Base-by-base conservation (phyloP, 2,329 filamentous ascomycete species). In the Claviceps capensis region DNA sequence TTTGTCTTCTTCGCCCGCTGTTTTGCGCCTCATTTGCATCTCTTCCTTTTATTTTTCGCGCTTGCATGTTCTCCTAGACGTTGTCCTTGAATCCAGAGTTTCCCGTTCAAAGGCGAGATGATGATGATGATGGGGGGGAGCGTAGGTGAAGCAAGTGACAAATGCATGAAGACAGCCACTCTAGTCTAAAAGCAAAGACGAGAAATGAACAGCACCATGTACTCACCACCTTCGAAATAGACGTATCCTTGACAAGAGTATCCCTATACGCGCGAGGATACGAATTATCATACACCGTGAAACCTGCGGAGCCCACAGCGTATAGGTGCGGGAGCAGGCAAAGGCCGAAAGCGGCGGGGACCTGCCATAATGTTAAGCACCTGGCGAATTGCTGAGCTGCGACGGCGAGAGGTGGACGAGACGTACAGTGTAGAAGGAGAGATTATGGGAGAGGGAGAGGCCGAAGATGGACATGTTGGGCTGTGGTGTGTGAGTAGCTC, bases 201-300 rank as follows among this genome's bases (percentile, higher is more conserved):
- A 4, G 22, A 14, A 16, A 16, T 4, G 6, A n/a, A 17, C 41
- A 9, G 30, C 17, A 2, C 41, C 42, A 45, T 30, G 11, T n/a
- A 57, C 59, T 47, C 51, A 63, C 65, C 19, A 55, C 49, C 40
- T 64, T 63, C 50, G 63, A 57, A 3, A 68, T 50, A 26, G 56
- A 58, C 2, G 66, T 58, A 51, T 68, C 65, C 46, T 63, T 64
- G 49, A 56, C 55, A 30, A 70, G 50, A 30, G 52, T 61, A 26
- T 66, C 58, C 11, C 58, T 58, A 17, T 68, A 64, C 40, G 54
- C 58, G 30, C 71, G 67, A 4, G 72, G 72, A 53, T 69, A 61
- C 54, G 64, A 62, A 5, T 62, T 56, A 55, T 75, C 69, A 52
- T 66, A 71, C 51, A 60, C 60, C 53, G 60, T 63, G 46, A 67